Evolutionary conservation across 2,329 filamentous ascomycete species (phyloP).

Genomic region (Aspergillus sp.): DNA sequence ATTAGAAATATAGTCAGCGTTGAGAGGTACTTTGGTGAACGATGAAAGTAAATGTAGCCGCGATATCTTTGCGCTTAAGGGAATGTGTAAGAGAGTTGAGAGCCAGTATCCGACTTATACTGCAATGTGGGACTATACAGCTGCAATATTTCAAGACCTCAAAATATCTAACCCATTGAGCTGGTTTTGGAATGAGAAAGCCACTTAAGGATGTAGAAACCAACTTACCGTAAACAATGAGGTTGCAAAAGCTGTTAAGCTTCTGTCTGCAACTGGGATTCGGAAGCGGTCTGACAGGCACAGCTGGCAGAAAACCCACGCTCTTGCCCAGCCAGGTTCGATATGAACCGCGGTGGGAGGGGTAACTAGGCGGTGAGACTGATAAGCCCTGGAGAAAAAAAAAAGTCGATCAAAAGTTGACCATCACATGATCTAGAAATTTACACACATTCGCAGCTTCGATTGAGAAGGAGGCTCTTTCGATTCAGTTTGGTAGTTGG

Average conservation of each 20-base stretch:
- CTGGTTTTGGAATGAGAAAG: background rate
- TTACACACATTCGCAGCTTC: conserved; percentile 31
- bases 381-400: conserved; percentile 19
- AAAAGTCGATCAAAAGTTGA: conserved; percentile 33
- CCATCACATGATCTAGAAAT: conserved; percentile 36
- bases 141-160: background rate
- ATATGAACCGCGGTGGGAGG: conserved; percentile 7
- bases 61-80: background rate
- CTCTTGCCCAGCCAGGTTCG: background rate
- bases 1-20: background rate
- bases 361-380: conserved; percentile 20
- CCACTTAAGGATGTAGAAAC: background rate
- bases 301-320: conserved; percentile 12
- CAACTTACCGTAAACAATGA: background rate
- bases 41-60: background rate
- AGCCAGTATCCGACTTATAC: background rate
- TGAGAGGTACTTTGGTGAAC: background rate
- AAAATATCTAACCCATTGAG: background rate
- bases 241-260: background rate
- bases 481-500: background rate
- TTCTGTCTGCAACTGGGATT: background rate
- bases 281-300: conserved; percentile 13
- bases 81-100: background rate
- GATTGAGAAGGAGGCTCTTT: conserved; percentile 5
- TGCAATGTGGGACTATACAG: background rate